Conservation (phyloP, 352 stramenopile genomes). For the Phytophthora pinifolia region DNA sequence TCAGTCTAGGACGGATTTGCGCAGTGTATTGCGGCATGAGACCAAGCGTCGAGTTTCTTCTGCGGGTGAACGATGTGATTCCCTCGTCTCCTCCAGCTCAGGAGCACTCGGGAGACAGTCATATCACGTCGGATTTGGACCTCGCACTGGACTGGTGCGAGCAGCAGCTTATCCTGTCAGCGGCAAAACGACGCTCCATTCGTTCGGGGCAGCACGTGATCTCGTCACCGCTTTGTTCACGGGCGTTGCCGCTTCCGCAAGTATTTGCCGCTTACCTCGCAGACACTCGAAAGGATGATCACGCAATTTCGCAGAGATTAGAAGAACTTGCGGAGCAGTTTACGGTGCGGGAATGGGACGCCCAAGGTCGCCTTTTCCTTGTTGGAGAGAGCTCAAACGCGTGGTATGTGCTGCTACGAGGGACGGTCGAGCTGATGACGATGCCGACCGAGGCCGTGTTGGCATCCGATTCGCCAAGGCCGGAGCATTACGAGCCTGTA, state of each 20-base stretch:
- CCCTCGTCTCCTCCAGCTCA: not conserved
- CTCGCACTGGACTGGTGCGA: constrained; percentile 67
- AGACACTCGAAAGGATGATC: constrained; percentile 14
- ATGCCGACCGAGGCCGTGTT: constrained; percentile 17
- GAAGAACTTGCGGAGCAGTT: constrained; percentile 46
- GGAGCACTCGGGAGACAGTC: constrained; percentile 16
- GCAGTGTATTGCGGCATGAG: constrained; percentile 72
- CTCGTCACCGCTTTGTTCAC: constrained; percentile 25
- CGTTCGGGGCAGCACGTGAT: constrained; percentile 32
- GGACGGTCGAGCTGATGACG: constrained; percentile 51
- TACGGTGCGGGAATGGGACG: constrained; percentile 32
- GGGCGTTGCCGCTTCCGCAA: constrained; percentile 38
- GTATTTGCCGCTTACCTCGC: constrained; percentile 50
- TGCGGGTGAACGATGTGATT: constrained; percentile 62
- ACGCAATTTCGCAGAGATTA: constrained; percentile 13
- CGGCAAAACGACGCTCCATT: constrained; percentile 38
- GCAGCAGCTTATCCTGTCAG: constrained; percentile 54
- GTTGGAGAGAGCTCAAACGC: constrained; percentile 39
- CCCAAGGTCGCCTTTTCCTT: constrained; percentile 37
- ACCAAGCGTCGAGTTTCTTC: constrained; percentile 50
- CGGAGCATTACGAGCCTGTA: constrained; percentile 7
- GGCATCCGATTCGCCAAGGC: constrained; percentile 21
- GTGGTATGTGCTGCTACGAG: constrained; percentile 56
- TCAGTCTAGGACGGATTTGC: constrained; percentile 46
- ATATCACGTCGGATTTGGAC: constrained; percentile 51